Base-by-base conservation (phyloP, 2,329 filamentous ascomycete species). In the Hymenoscyphus fraxineus region DNA sequence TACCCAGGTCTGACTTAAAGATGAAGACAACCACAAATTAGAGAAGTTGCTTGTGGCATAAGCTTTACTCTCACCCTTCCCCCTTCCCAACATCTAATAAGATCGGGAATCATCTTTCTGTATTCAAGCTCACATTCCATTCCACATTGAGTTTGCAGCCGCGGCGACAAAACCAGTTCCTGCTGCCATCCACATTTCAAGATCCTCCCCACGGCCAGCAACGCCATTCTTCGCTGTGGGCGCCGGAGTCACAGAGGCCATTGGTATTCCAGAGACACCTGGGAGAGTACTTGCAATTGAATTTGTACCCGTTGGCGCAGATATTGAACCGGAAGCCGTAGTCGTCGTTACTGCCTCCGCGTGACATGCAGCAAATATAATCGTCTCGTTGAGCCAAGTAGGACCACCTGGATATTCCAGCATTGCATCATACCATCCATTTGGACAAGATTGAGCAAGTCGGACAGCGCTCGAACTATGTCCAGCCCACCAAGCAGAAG, bases 141-240 rank as follows among this genome's bases (percentile, higher is more conserved):
- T 27, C 51, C 51, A 56, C 27, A 27, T 22, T 27, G 51, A 58
- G 56, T 58, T 32, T 22, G 22, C 32, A 38, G 56, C 56, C 31
- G 32, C 56, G 13, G 32, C 56, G 22, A 31, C 31, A 15, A 58
- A 15, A 10, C 56, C 56, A 31, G 22, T 58, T 15, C 56, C 22
- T 38, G 56, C 56, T 15, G 38, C 19, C 56, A 58, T 58, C 56
- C 56, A 58, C 32, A 58, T 58, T 10, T 38, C 31, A 19, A 58
- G 9, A 32, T 58, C 19, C 19, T 38, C 22, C 19, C 7, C 22
- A 15, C 56, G 10, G 22, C 56, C 56, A 38, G 15, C 7, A 58
- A 38, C 56, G 15, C 22, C 22, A 19, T 38, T 58, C 22, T 27
- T 27, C 22, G 22, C 22, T 27, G 3, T 27, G 7, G 56, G 22